Evolutionary conservation across 768 basidiomycete genomes (phyloP).

Genomic region (Suillus alpinus): DNA sequence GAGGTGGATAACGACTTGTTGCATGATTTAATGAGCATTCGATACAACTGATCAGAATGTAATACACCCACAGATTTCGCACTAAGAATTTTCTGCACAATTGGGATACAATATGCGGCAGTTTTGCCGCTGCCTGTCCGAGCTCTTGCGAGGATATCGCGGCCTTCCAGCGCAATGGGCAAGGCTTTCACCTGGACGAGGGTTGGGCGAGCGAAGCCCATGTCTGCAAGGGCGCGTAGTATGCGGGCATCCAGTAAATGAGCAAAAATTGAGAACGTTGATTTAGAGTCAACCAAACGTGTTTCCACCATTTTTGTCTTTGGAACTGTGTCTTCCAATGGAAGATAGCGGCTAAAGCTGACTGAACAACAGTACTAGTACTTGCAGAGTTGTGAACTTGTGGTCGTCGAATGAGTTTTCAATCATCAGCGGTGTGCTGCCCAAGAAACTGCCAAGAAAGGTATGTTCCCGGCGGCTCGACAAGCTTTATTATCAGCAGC

Average conservation of each 20-base stretch:
- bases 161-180: constrained; percentile 83
- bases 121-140: constrained; percentile 98
- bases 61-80: constrained; percentile 66
- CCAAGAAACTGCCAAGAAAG: no score
- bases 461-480: background rate
- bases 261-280: constrained; percentile 61
- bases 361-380: background rate
- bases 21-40: background rate
- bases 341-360: background rate
- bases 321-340: background rate
- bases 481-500: background rate
- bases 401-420: background rate
- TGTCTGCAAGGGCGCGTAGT: constrained; percentile 85
- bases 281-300: constrained; percentile 44
- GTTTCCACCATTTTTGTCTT: constrained; percentile 40
- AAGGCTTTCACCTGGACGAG: constrained; percentile 90
- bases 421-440: background rate
- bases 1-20: constrained; percentile 38
- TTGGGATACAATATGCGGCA: constrained; percentile 89
- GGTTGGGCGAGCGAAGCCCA: constrained; percentile 88
- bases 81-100: constrained; percentile 83
- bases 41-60: background rate
- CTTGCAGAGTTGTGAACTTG: background rate
- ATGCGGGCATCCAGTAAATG: constrained; percentile 82
- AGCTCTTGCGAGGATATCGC: constrained; percentile 90